phyloP scores from a whole-genome alignment of 345 rosid species.

The Moricandia arvensis region DNA sequence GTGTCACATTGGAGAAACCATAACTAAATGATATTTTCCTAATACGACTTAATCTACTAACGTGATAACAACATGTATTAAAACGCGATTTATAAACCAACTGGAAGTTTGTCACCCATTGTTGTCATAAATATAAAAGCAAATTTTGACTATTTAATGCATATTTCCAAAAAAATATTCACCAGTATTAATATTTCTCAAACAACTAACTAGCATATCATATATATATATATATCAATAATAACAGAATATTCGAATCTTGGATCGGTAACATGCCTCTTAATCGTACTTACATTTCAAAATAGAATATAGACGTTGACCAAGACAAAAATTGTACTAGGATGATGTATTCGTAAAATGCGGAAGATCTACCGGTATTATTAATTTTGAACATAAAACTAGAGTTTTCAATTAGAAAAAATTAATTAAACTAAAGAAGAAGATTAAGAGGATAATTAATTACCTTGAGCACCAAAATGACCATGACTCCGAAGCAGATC shows the following conservation, averaged over 20 bases:
- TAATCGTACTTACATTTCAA: background rate
- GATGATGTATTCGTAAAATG: background rate
- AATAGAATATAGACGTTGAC: slow-evolving; percentile 20
- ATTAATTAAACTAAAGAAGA: background rate
- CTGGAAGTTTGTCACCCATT: background rate
- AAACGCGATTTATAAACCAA: background rate
- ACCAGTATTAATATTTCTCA: background rate
- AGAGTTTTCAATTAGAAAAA: background rate
- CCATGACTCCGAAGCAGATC: slow-evolving; percentile 65
- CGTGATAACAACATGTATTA: background rate
- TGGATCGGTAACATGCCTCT: slow-evolving; percentile 3
- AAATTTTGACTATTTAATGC: background rate
- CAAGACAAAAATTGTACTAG: background rate
- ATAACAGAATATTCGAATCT: slow-evolving; percentile 29
- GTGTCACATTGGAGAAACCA: background rate
- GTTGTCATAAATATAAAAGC: background rate
- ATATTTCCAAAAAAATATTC: background rate
- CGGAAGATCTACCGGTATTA: slow-evolving; percentile 11
- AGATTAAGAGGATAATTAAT: slow-evolving; percentile 12
- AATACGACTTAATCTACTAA: background rate
- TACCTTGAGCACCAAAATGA: slow-evolving; percentile 67
- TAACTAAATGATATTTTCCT: background rate
- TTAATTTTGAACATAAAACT: background rate
- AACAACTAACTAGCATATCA: background rate
- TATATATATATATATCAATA: too few relatives aligned